Conservation (phyloP, 2,329 filamentous ascomycete species). For the Exophiala bonariae region DNA sequence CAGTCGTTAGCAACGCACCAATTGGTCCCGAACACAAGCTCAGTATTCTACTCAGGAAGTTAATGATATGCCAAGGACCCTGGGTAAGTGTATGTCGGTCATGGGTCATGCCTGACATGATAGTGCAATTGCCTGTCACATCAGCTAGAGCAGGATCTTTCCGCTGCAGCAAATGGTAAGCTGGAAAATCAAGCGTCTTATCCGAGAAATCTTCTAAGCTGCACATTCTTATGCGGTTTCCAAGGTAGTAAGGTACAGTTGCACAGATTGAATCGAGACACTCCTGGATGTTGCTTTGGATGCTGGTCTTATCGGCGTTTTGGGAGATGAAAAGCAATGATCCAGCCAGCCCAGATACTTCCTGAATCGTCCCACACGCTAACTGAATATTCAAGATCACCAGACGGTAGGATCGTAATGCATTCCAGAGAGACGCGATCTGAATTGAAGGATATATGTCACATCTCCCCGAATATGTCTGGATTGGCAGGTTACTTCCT, state of each 20-base stretch:
- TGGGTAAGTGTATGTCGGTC: too few species aligned
- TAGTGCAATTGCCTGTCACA: too few species aligned
- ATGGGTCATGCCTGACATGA: too few species aligned
- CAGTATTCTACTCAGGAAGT: too few species aligned
- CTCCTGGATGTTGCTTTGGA: conserved; percentile 19
- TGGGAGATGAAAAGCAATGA: background rate
- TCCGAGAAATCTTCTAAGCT: conserved; percentile 20
- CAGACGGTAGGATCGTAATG: conserved; percentile 7
- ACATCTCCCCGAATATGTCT: conserved; percentile 24
- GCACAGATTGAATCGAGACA: conserved; percentile 23
- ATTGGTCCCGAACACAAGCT: too few species aligned
- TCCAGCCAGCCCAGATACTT: background rate
- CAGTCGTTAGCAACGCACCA: too few species aligned
- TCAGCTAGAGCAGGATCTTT: too few species aligned
- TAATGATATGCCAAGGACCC: too few species aligned
- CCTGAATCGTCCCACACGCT: background rate
- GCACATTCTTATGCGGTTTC: conserved; percentile 18
- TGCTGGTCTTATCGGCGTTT: background rate
- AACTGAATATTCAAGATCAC: conserved; percentile 4
- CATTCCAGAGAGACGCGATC: conserved; percentile 23
- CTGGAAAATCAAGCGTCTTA: conserved; percentile 13
- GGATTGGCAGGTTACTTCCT: conserved; percentile 24
- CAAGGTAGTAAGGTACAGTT: conserved; percentile 27
- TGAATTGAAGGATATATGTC: conserved; percentile 28
- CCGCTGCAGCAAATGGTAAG: conserved; percentile 3